A percentile compares a stretch with the other conserved stretches of the same genome.
These are phyloP conservation scores for Myxozyma nipponensis DNA, from an alignment of 805 yeast genomes.

Conservation along the genomic window DNA sequence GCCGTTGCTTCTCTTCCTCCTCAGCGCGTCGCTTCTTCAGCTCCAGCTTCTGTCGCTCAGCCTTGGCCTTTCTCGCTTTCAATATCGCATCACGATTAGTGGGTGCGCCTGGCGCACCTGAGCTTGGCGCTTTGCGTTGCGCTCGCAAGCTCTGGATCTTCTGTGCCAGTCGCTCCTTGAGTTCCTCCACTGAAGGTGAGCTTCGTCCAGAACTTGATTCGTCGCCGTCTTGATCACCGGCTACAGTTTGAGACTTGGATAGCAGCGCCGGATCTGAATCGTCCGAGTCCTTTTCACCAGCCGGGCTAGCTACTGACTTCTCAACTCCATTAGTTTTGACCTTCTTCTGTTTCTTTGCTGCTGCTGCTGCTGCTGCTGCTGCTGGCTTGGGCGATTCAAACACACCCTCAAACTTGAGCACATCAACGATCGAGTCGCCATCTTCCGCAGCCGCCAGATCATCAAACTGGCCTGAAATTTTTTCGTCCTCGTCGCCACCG, in stretches of 20 bases:
- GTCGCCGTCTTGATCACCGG: neutral
- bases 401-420: neutral
- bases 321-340: conserved; percentile 1
- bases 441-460: neutral
- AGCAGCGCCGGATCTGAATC: neutral
- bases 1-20: conserved; percentile 39
- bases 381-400: neutral
- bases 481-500: conserved; percentile 29
- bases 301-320: neutral
- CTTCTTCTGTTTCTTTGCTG: conserved; percentile 10
- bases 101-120: conserved; percentile 75
- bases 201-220: neutral
- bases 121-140: conserved; percentile 88
- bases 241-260: neutral
- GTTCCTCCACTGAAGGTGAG: conserved; percentile 49
- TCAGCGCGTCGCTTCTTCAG: conserved; percentile 40
- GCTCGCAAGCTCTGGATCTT: conserved; percentile 68
- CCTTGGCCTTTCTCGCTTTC: conserved; percentile 51
- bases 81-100: conserved; percentile 77
- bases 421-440: neutral
- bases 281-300: neutral
- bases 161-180: conserved; percentile 73
- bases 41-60: conserved; percentile 44
- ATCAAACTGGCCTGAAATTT: conserved; percentile 3
- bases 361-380: neutral